Conservation (phyloP, 805 yeast genomes). For the Wickerhamiella brachini region DNA sequence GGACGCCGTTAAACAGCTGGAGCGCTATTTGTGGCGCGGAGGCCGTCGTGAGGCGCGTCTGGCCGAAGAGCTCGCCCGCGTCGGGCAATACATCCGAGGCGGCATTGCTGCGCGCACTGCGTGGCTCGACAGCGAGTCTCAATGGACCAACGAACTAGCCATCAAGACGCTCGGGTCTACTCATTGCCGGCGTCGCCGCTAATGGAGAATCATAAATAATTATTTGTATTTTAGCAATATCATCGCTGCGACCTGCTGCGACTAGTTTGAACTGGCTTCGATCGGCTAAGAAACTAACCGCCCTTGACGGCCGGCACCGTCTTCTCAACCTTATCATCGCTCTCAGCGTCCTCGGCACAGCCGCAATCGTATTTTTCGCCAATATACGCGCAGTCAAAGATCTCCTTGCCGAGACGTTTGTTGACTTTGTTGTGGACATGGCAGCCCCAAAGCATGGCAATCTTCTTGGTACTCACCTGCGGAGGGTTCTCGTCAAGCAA, state of each 20-base stretch:
- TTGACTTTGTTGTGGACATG: slow-evolving; percentile 81
- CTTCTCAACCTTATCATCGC: slow-evolving; percentile 27
- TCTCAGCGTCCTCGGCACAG: slow-evolving; percentile 54
- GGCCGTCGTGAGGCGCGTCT: slow-evolving; percentile 15
- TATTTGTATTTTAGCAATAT: not conserved
- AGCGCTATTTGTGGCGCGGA: not conserved
- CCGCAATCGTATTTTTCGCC: slow-evolving; percentile 94
- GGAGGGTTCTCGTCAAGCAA: slow-evolving; percentile 67
- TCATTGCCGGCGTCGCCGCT: slow-evolving; percentile 4
- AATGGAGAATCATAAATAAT: not conserved
- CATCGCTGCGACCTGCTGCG: too few relatives aligned
- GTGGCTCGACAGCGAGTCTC: not conserved
- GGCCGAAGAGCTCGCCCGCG: slow-evolving; percentile 3
- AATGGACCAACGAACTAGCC: slow-evolving; percentile 7
- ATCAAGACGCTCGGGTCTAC: slow-evolving; percentile 2
- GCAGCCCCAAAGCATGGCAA: slow-evolving; percentile 95
- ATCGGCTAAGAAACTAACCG: not conserved
- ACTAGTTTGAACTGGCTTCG: not conserved
- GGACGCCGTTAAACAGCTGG: slow-evolving; percentile 9
- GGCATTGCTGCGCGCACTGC: slow-evolving; percentile 4
- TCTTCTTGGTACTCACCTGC: slow-evolving; percentile 57
- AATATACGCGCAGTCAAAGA: slow-evolving; percentile 74
- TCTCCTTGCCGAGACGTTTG: slow-evolving; percentile 47
- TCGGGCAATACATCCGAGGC: not conserved
- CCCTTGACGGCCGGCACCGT: not conserved